Evolutionary conservation across 108 stramenopile genomes (phyloP), one percentile per base, ranked within the genome.

Genomic region (Parietichytrium sp.): DNA sequence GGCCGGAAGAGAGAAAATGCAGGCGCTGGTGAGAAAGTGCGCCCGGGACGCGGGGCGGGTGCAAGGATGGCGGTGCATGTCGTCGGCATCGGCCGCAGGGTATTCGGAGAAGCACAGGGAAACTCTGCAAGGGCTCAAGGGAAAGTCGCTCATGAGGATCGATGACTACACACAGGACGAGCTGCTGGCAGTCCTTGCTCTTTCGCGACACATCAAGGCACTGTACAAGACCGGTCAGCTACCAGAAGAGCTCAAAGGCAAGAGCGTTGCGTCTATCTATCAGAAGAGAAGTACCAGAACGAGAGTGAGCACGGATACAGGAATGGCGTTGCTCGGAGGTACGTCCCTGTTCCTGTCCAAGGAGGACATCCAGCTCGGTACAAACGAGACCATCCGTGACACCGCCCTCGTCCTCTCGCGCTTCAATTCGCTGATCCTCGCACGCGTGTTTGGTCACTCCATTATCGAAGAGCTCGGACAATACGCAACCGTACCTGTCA

Each of bases 211-310:
- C 61, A 16, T 72, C 61, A 72, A 72, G 42, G 61, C n/a, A 13
- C 61, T 72, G 38, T 16, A n/a, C 61, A 72, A 72, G 61, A 42
- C 61, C 61, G 15, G 45, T 45, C 36, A 72, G 61, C 38, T 72
- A 12, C 61, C 61, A 6, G 20, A 72, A 42, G 61, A 94, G 20
- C 92, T 96, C 83, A 83, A 83, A 3, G 95, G 96, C 30, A 81
- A 95, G 61, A 91, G 92, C 47, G 82, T 98, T 20, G 86, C 91
- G 42, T 96, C 96, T 94, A 96, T 98, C 78, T 98, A 97, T 82
- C 94, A 98, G 84, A 98, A 98, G 84, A 90, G 96, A 48, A 93
- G 93, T 13, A 96, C 96, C 7, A 92, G 97, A 55, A 98, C 97
- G 3, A 93, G 97, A 26, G 97, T 98, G 4, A 93, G 93, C 48